phyloP scores from a whole-genome alignment of 2,329 filamentous ascomycete species.

The Cladosporium colombiae region DNA sequence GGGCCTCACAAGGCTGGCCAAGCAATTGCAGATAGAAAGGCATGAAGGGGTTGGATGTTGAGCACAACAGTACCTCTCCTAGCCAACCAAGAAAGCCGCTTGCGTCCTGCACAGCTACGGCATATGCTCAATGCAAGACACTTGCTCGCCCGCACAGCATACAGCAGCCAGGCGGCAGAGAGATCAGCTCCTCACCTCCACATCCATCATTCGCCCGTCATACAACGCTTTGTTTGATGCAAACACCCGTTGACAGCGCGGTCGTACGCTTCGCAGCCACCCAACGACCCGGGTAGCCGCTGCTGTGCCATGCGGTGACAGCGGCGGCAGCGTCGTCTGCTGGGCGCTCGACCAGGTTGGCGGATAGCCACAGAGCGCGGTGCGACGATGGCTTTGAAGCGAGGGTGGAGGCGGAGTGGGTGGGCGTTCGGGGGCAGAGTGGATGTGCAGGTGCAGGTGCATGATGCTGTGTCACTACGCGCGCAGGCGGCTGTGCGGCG shows the following conservation, averaged over 20 bases:
- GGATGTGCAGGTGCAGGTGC: neutral
- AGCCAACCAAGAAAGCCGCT: neutral
- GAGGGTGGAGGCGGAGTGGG: neutral
- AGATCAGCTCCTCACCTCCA: neutral
- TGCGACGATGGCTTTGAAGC: neutral
- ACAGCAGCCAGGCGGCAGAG: neutral
- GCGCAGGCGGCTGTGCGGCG: neutral
- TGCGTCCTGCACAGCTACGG: neutral
- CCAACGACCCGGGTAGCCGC: slow-evolving; percentile 2
- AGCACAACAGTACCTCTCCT: neutral
- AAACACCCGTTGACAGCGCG: slow-evolving; percentile 3
- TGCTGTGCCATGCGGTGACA: neutral
- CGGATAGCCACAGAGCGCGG: neutral
- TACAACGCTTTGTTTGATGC: neutral
- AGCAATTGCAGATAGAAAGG: neutral
- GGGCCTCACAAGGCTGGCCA: neutral
- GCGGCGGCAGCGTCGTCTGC: neutral
- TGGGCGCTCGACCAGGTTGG: neutral
- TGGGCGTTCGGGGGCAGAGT: neutral
- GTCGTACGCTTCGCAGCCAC: neutral
- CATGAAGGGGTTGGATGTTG: neutral
- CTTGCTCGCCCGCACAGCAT: neutral
- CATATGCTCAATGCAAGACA: neutral
- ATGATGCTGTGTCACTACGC: neutral
- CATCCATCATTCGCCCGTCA: neutral